Percentiles rank a stretch among this genome's conserved stretches.
phyloP scores from a whole-genome alignment of 1,284 basidiomycete genomes.

The Leucoagaricus sp. region DNA sequence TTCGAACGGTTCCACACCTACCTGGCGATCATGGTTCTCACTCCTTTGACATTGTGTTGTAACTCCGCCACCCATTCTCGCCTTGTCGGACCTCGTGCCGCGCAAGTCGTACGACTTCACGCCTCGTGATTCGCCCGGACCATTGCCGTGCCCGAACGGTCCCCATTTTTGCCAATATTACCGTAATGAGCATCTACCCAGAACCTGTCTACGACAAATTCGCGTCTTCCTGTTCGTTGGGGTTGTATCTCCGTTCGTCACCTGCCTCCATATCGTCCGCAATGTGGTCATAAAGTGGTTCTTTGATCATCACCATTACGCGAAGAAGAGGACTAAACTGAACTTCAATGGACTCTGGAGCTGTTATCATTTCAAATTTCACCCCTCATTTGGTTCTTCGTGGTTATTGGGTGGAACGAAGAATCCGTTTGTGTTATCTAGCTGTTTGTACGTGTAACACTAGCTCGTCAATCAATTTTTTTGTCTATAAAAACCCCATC shows the following conservation, averaged over 20 bases:
- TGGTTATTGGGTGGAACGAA: background rate
- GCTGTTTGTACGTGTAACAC: conserved; percentile 13
- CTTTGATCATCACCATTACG: background rate
- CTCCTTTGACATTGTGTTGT: background rate
- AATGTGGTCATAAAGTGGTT: background rate
- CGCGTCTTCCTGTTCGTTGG: background rate
- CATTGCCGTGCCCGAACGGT: conserved; percentile 6
- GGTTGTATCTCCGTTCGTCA: background rate
- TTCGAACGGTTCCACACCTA: background rate
- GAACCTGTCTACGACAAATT: background rate
- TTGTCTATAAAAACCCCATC: conserved; percentile 12
- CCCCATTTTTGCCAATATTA: background rate
- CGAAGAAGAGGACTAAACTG: background rate
- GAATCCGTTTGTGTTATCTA: background rate
- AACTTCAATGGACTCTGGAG: background rate
- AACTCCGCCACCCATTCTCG: background rate
- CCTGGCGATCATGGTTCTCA: background rate
- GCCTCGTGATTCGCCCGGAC: conserved; percentile 11
- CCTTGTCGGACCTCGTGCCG: conserved; percentile 9
- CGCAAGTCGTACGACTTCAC: conserved; percentile 8
- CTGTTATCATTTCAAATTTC: background rate
- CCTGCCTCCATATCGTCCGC: conserved; percentile 2
- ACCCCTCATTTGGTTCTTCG: background rate
- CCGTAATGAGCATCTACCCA: background rate
- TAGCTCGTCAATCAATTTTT: background rate